A percentile compares a stretch with the other conserved stretches of the same genome.
Evolutionary conservation across 164 flowering plant genomes (phyloP).

Genomic region (Aristolochia fimbriata): DNA sequence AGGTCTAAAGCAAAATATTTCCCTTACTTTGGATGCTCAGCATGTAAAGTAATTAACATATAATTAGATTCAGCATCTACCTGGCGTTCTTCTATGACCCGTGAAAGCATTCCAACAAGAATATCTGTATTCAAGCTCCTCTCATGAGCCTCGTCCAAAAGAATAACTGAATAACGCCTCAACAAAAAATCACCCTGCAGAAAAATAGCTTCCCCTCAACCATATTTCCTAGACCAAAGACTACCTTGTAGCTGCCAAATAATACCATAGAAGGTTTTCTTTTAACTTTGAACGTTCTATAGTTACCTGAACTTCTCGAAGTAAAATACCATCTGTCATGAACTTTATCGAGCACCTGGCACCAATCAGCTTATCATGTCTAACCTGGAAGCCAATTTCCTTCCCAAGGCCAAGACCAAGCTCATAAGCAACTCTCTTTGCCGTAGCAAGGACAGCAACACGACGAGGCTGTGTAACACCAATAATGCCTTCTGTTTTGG

Average conservation of each 20-base stretch:
- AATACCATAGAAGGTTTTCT: no score
- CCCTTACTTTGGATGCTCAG: background rate
- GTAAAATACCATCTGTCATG: constrained; percentile 98
- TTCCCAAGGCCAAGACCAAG: constrained; percentile 75
- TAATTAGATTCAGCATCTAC: constrained; percentile 15
- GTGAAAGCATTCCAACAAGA: constrained; percentile 92
- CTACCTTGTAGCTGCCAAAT: no score
- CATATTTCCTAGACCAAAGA: no score
- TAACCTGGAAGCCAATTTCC: constrained; percentile 95
- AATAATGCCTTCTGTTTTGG: constrained; percentile 50
- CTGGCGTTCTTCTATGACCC: constrained; percentile 60
- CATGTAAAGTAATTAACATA: no score
- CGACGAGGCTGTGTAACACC: constrained; percentile 98
- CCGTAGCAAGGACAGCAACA: constrained; percentile 96
- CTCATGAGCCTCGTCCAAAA: constrained; percentile 98
- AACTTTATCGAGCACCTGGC: constrained; percentile 73
- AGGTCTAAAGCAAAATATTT: background rate
- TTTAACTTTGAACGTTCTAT: no score
- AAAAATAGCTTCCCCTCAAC: constrained; percentile 7
- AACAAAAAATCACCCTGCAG: constrained; percentile 74
- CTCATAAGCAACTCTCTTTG: constrained; percentile 86
- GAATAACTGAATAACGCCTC: constrained; percentile 67
- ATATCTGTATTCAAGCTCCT: constrained; percentile 97
- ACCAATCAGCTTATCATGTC: constrained; percentile 85
- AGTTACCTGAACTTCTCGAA: constrained; percentile 83